A percentile compares a stretch with the other conserved stretches of the same genome.
Conservation (phyloP, 108 stramenopile species). For the Nitzschia sp. region DNA sequence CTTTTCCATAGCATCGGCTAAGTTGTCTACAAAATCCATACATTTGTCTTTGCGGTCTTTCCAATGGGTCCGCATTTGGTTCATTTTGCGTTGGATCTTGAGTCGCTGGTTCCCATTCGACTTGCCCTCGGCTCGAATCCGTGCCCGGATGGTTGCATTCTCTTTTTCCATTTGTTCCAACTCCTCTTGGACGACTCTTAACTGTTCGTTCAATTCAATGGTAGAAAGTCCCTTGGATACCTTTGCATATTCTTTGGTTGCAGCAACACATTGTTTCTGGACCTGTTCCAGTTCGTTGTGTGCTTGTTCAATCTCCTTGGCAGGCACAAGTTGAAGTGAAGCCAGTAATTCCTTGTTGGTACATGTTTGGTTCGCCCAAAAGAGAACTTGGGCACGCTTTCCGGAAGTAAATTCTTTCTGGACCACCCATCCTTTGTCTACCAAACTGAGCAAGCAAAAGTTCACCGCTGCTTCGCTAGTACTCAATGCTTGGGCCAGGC, state of each 20-base stretch:
- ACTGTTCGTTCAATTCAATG: slow-evolving; percentile 43
- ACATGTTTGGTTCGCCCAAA: slow-evolving; percentile 59
- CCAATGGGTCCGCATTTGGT: slow-evolving; percentile 73
- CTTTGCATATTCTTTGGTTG: slow-evolving; percentile 37
- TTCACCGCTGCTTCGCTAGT: slow-evolving; percentile 61
- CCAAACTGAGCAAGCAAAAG: slow-evolving; percentile 62
- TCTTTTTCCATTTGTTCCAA: slow-evolving; percentile 36
- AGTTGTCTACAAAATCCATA: slow-evolving; percentile 78
- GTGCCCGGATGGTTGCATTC: slow-evolving; percentile 34
- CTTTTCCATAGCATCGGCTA: slow-evolving; percentile 87
- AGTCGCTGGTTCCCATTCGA: slow-evolving; percentile 17
- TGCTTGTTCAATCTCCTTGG: slow-evolving; percentile 39
- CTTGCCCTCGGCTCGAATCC: slow-evolving; percentile 19
- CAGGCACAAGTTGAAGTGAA: slow-evolving; percentile 25
- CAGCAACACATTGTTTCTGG: slow-evolving; percentile 16
- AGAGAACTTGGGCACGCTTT: slow-evolving; percentile 55
- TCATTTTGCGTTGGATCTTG: slow-evolving; percentile 58
- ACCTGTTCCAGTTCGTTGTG: slow-evolving; percentile 27
- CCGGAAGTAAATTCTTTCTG: slow-evolving; percentile 64
- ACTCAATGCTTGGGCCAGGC: slow-evolving; percentile 55
- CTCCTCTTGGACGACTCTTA: slow-evolving; percentile 33
- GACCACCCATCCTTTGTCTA: slow-evolving; percentile 65
- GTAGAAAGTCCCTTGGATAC: slow-evolving; percentile 54
- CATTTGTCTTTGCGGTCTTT: slow-evolving; percentile 72
- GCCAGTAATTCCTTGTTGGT: slow-evolving; percentile 37